Conservation (phyloP, 768 basidiomycete genomes). For the Phanerochaete sordida region DNA sequence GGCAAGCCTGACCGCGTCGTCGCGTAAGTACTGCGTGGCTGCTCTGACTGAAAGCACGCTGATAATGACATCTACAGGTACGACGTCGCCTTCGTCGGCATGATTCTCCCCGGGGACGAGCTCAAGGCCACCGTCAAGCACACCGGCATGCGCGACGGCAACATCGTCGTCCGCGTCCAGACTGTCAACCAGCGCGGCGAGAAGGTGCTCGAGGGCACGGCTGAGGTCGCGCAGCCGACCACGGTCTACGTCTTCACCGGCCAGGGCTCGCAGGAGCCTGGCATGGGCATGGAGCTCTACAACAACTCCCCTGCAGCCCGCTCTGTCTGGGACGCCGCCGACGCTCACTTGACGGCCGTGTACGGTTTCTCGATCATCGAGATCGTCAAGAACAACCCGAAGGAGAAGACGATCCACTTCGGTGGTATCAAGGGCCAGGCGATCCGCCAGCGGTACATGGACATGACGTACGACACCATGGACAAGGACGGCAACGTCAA, state of each 20-base stretch:
- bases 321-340: constrained; percentile 96
- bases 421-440: constrained; percentile 99
- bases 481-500: constrained; percentile 96
- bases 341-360: constrained; percentile 87
- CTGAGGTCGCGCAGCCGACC: constrained; percentile 88
- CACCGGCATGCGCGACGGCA: constrained; percentile 87
- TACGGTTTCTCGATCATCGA: constrained; percentile 99
- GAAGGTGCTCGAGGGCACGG: constrained; percentile 89
- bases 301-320: constrained; percentile 88
- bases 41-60: constrained; percentile 2
- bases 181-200: constrained; percentile 83
- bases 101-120: constrained; percentile 91
- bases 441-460: constrained; percentile 99
- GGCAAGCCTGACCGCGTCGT: constrained; percentile 90
- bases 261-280: constrained; percentile 95
- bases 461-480: constrained; percentile 96
- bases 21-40: constrained; percentile 50
- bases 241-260: constrained; percentile 98
- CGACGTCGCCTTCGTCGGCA: constrained; percentile 93
- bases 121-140: constrained; percentile 86
- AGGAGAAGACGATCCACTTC: constrained; percentile 97
- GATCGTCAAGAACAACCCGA: constrained; percentile 98
- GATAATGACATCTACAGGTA: constrained; percentile 48
- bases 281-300: constrained; percentile 99
- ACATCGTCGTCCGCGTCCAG: constrained; percentile 87